Evolutionary conservation across 2,329 filamentous ascomycete genomes (phyloP).

Genomic region (Cladosporium phlei): DNA sequence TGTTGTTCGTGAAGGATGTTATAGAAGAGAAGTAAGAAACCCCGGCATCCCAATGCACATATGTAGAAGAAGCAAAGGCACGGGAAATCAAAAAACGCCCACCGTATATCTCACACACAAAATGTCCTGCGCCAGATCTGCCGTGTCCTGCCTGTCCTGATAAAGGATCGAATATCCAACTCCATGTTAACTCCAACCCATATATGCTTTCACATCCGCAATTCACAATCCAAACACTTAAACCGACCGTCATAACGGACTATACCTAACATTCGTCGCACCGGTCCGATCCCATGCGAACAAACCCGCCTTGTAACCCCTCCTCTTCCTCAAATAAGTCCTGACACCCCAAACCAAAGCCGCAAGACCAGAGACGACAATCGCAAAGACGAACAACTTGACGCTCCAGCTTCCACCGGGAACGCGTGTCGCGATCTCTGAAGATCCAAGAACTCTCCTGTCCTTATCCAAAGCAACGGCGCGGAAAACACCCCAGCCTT

Average conservation of each 20-base stretch:
- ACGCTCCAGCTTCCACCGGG: conserved; percentile 2
- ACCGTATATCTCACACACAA: no score
- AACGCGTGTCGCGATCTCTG: neutral
- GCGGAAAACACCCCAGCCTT: conserved; percentile 16
- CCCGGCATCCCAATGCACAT: no score
- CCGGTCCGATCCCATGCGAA: conserved; percentile 7
- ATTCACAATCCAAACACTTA: neutral
- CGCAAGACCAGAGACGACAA: neutral
- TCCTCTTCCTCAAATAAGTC: conserved; percentile 1
- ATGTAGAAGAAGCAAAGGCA: no score
- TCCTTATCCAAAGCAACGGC: conserved; percentile 22
- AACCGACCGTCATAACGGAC: neutral
- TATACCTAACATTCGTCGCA: conserved; percentile 3
- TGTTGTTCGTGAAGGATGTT: no score
- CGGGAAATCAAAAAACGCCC: no score
- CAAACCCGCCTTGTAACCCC: conserved; percentile 5
- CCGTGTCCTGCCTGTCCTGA: no score
- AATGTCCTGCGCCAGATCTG: no score
- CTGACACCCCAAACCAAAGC: conserved; percentile 2
- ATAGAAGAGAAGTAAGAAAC: no score
- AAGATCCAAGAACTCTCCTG: conserved; percentile 17
- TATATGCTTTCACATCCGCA: neutral
- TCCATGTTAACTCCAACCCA: no score
- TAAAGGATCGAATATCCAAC: no score
- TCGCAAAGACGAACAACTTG: conserved; percentile 7